Evolutionary conservation across 2,329 filamentous ascomycete species (phyloP).

Genomic region (Neofusicoccum umdonicola): DNA sequence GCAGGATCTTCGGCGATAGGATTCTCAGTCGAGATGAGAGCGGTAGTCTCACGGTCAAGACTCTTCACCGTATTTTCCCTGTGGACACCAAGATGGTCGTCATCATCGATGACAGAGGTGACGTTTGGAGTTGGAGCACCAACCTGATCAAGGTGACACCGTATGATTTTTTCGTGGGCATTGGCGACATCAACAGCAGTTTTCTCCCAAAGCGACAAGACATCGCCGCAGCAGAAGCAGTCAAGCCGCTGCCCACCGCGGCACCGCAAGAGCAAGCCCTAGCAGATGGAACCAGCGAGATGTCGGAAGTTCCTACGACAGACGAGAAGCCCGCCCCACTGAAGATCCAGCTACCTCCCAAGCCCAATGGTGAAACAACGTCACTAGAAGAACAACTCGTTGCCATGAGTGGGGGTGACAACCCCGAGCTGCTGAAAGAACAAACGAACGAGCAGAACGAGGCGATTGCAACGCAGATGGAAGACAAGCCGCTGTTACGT

Average conservation of each 20-base stretch:
- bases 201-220: constrained; percentile 76
- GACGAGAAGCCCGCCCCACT: constrained; percentile 9
- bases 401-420: constrained; percentile 70
- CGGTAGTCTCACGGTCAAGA: constrained; percentile 88
- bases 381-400: constrained; percentile 72
- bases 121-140: constrained; percentile 91
- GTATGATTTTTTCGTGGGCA: constrained; percentile 97
- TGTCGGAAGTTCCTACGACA: background rate
- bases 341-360: constrained; percentile 19
- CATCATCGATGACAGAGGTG: constrained; percentile 94
- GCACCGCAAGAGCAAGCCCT: background rate
- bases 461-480: constrained; percentile 81
- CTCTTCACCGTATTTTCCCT: constrained; percentile 84
- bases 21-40: constrained; percentile 97
- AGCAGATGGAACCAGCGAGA: background rate
- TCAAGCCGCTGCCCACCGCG: background rate
- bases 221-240: constrained; percentile 22
- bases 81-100: constrained; percentile 99
- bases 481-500: constrained; percentile 83
- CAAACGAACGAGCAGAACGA: constrained; percentile 86
- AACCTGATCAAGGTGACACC: constrained; percentile 94
- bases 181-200: constrained; percentile 97
- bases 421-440: constrained; percentile 65
- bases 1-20: constrained; percentile 86
- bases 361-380: constrained; percentile 48